These are phyloP conservation scores for Tarenaya hassleriana DNA, from an alignment of 345 rosid species.

Conservation along the genomic window DNA sequence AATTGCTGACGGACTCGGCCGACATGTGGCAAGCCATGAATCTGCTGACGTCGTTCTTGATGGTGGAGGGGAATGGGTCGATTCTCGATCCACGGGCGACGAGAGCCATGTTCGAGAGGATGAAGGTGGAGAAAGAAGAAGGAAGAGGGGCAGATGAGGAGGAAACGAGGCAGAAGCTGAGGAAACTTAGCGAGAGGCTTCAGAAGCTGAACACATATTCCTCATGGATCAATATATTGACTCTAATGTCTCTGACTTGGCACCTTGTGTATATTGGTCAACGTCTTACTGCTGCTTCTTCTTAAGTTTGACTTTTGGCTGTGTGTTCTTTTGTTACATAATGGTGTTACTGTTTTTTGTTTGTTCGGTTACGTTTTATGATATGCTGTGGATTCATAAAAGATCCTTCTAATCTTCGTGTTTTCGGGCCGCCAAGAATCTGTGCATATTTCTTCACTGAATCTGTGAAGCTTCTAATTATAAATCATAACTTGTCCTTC, in stretches of 20 bases:
- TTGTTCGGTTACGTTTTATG: too few relatives aligned
- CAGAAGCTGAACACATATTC: slow-evolving; percentile 62
- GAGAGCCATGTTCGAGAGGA: slow-evolving; percentile 76
- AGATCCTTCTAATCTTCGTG: too few relatives aligned
- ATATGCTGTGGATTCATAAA: too few relatives aligned
- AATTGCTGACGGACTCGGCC: slow-evolving; percentile 25
- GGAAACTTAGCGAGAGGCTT: slow-evolving; percentile 40
- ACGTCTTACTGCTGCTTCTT: slow-evolving; percentile 33
- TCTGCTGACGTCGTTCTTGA: slow-evolving; percentile 37
- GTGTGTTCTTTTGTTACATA: too few relatives aligned
- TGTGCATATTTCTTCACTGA: too few relatives aligned
- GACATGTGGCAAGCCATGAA: slow-evolving; percentile 52
- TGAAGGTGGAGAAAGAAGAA: slow-evolving; percentile 74
- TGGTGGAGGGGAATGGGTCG: slow-evolving; percentile 45
- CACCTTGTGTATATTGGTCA: slow-evolving; percentile 58
- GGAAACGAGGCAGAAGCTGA: slow-evolving; percentile 23
- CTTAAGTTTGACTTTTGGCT: slow-evolving; percentile 23
- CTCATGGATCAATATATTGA: slow-evolving; percentile 45
- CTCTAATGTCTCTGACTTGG: slow-evolving; percentile 59
- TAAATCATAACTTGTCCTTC: too few relatives aligned
- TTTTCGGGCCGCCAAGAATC: too few relatives aligned
- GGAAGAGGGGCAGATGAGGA: slow-evolving; percentile 49
- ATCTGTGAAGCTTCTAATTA: too few relatives aligned
- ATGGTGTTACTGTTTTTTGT: too few relatives aligned
- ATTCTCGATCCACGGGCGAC: slow-evolving; percentile 70